Evolutionary conservation across 192 early-diverging fungal species (phyloP), one percentile per base, ranked within the genome.

Genomic region (Spinellus fusiger): DNA sequence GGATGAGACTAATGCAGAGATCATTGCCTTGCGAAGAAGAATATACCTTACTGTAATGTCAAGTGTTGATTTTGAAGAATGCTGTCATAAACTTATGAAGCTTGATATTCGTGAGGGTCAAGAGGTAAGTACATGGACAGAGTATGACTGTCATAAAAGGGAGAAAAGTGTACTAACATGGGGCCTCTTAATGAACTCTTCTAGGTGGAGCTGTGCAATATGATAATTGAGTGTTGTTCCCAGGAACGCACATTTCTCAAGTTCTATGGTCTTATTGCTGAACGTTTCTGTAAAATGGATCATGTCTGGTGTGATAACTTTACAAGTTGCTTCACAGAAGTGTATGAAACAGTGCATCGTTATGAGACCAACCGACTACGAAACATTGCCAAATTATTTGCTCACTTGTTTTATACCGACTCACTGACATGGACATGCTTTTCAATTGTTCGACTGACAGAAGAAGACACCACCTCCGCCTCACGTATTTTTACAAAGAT

Each of bases 401-500:
- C 88, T 5, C 94, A 97, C 64, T 72, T 93, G 12, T 72, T 98
- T 47, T 79, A 87, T 4, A 81, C 94, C 6, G 91, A 97, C 56
- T 90, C 86, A 1, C 67, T 98, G 10, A 77, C 80, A 2, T 94
- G 95, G 94, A 78, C 86, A 22, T 91, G 88, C 1, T 82, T 98
- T 49, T 73, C 78, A 18, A 75, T 84, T 3, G 78, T 98, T 33
- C 83, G 82, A 35, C 68, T 98, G 61, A 98, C 92, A 12, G 96
- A 98, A 71, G 88, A 88, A n/a, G 83, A 89, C n/a, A 98, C 96
- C 1, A 96, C 96, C 0, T 92, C 91, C 4, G 88, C 89, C 38
- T 97, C 95, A 40, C 88, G 96, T 73, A 98, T 98, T 62, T 98
- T 98, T 61, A 77, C 95, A 66, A 97, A 97, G 75, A 94, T 96